Evolutionary conservation across 768 basidiomycete species (phyloP).

Genomic region (Tephrocybe sp.): DNA sequence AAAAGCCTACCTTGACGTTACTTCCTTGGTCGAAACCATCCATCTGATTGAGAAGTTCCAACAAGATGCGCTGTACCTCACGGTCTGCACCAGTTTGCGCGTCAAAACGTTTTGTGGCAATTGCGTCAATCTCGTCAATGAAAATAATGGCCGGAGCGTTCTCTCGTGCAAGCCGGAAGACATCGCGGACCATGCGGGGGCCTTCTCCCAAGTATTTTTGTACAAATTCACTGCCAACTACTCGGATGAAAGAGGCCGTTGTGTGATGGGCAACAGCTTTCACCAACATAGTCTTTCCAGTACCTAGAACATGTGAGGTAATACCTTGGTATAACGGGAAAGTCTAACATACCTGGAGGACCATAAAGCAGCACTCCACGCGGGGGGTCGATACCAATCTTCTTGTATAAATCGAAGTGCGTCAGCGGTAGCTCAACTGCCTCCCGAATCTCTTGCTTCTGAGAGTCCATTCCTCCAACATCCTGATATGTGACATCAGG

Average conservation of each 20-base stretch:
- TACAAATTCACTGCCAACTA: conserved; percentile 97
- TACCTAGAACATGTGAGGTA: conserved; percentile 50
- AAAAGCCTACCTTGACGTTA: conserved; percentile 84
- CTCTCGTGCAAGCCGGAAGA: conserved; percentile 95
- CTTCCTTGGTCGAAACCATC: conserved; percentile 99
- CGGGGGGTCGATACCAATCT: conserved; percentile 99
- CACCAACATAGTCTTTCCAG: conserved; percentile 98
- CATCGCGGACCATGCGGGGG: conserved; percentile 99
- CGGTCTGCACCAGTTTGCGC: conserved; percentile 99
- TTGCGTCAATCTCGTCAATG: conserved; percentile 98
- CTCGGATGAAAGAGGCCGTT: conserved; percentile 95
- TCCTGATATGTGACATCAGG: conserved; percentile 93
- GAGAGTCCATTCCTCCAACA: conserved; percentile 94
- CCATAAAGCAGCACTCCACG: conserved; percentile 96
- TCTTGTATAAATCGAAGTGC: conserved; percentile 98
- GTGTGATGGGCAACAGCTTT: conserved; percentile 99
- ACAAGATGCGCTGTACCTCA: conserved; percentile 96
- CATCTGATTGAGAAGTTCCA: conserved; percentile 98
- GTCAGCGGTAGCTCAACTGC: conserved; percentile 95
- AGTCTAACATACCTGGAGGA: conserved; percentile 71
- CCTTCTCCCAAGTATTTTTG: conserved; percentile 99
- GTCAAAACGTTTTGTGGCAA: conserved; percentile 99
- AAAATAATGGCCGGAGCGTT: conserved; percentile 98
- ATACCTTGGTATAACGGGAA: background rate
- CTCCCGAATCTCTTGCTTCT: conserved; percentile 99